Evolutionary conservation across 805 yeast genomes (phyloP).

Genomic region (Kurtzmaniella cleridarum): DNA sequence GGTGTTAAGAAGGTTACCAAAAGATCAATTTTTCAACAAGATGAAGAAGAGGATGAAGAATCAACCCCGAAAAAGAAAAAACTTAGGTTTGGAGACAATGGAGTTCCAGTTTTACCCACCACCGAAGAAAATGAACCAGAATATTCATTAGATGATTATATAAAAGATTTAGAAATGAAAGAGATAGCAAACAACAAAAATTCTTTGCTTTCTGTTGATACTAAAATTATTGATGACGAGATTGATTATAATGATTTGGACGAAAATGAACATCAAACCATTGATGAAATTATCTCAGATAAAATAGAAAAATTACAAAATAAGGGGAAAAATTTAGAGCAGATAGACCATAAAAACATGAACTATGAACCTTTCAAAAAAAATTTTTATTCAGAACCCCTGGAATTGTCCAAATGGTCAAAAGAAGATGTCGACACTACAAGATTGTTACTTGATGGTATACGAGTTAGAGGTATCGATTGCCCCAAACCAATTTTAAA

Average conservation of each 20-base stretch:
- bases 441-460: conserved; percentile 53
- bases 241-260: conserved; percentile 37
- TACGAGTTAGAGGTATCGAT: conserved; percentile 54
- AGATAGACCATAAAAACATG: conserved; percentile 40
- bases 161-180: conserved; percentile 1
- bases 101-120: background rate
- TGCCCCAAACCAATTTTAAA: conserved; percentile 62
- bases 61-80: conserved; percentile 14
- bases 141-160: conserved; percentile 8
- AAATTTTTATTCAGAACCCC: conserved; percentile 57
- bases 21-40: conserved; percentile 16
- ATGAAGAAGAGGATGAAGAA: conserved; percentile 21
- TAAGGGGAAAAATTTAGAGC: conserved; percentile 46
- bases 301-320: conserved; percentile 38
- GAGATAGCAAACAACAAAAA: conserved; percentile 4
- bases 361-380: conserved; percentile 53
- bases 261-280: conserved; percentile 5
- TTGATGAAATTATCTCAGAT: conserved; percentile 23
- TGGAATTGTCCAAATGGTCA: conserved; percentile 43
- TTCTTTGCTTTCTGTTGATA: background rate
- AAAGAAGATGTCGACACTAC: conserved; percentile 52
- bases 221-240: conserved; percentile 10
- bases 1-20: background rate
- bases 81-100: conserved; percentile 9
- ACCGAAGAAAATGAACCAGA: conserved; percentile 1